Percentiles rank a stretch among this genome's conserved stretches.
Conservation (phyloP, 73 alveolate genomes). For the Paramecium biaurelia region DNA sequence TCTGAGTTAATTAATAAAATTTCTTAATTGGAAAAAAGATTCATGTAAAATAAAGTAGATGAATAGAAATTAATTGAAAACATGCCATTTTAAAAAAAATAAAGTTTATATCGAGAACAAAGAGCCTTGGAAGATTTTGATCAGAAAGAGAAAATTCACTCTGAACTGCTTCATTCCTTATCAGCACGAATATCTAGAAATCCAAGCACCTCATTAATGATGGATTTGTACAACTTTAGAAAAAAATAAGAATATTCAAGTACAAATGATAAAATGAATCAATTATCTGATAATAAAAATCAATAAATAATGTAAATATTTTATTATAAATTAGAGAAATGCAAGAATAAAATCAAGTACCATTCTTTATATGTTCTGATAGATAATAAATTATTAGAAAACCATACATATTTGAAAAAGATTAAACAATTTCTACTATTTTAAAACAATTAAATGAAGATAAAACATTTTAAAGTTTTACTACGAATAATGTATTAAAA, state of each 20-base stretch:
- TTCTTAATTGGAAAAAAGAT: neutral
- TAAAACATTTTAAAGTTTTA: neutral
- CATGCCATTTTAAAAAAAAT: neutral
- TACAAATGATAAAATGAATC: neutral
- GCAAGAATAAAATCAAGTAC: neutral
- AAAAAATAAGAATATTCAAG: neutral
- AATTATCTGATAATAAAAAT: neutral
- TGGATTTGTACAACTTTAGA: conserved; percentile 1
- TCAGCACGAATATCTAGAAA: neutral
- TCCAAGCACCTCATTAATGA: neutral
- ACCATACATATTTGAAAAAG: neutral
- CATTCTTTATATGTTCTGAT: neutral
- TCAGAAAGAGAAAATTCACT: neutral
- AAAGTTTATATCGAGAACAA: neutral
- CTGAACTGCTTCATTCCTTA: neutral
- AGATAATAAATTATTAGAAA: conserved; percentile 12
- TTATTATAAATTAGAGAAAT: neutral
- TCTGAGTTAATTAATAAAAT: neutral
- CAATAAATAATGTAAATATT: neutral
- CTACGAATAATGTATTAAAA: neutral
- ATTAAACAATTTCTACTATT: neutral
- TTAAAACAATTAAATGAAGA: neutral
- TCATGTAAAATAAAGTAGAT: neutral
- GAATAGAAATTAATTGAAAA: neutral
- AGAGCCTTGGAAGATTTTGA: neutral